These are phyloP conservation scores for Cladophialophora exuberans DNA, from an alignment of 2,329 filamentous ascomycete species.

Conservation along the genomic window DNA sequence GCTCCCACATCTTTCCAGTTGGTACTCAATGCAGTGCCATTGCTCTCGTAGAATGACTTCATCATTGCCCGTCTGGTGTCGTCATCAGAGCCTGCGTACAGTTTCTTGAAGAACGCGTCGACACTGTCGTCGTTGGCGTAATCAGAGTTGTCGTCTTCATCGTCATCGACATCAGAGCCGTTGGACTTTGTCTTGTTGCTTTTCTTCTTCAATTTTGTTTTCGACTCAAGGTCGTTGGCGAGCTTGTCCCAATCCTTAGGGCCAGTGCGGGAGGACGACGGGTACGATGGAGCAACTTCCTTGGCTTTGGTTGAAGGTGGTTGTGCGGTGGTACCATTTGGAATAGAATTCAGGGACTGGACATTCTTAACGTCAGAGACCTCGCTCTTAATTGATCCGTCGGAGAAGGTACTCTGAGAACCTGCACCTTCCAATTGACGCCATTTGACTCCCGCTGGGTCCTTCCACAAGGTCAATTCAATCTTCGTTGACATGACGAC, in stretches of 20 bases:
- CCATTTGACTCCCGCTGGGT: conserved; percentile 70
- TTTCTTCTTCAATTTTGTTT: conserved; percentile 39
- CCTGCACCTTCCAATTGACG: conserved; percentile 55
- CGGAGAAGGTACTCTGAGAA: conserved; percentile 30
- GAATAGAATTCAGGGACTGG: too few relatives aligned
- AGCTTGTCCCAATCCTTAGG: conserved; percentile 93
- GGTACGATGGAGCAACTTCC: conserved; percentile 66
- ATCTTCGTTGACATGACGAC: conserved; percentile 77
- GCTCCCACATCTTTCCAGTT: conserved; percentile 83
- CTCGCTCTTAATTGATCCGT: conserved; percentile 16
- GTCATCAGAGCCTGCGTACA: conserved; percentile 75
- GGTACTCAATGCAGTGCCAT: conserved; percentile 88
- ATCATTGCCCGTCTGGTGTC: conserved; percentile 93
- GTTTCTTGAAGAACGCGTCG: conserved; percentile 84
- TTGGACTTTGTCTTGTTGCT: conserved; percentile 36
- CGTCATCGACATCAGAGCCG: conserved; percentile 43
- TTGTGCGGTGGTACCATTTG: too few relatives aligned
- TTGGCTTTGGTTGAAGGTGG: conserved; percentile 27
- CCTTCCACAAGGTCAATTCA: conserved; percentile 74
- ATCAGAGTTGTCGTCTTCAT: conserved; percentile 50
- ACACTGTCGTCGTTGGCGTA: conserved; percentile 46
- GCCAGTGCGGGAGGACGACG: conserved; percentile 80
- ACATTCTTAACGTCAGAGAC: conserved; percentile 14
- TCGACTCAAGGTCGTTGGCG: conserved; percentile 53
- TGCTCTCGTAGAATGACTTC: conserved; percentile 94